Evolutionary conservation across 495 filamentous ascomycete species (phyloP).

Genomic region (Ascodesmis nigricans): DNA sequence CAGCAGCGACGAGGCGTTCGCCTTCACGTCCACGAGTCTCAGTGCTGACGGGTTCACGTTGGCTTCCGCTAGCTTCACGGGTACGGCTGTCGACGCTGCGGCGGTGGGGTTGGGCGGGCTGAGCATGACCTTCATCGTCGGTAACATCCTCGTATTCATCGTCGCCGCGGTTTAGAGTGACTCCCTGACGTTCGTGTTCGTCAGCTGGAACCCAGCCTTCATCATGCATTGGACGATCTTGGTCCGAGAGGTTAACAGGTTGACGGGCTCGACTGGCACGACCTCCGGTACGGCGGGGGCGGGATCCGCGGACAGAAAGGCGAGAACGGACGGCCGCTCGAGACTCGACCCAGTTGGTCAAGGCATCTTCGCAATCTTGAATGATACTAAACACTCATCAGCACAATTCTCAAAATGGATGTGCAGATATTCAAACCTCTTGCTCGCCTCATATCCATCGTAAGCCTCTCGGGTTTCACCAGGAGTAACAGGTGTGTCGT

Average conservation of each 20-base stretch:
- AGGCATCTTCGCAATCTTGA: slow-evolving; percentile 91
- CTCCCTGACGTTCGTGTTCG: slow-evolving; percentile 35
- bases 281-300: slow-evolving; percentile 52
- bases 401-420: not conserved
- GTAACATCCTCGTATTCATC: slow-evolving; percentile 33
- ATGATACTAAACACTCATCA: slow-evolving; percentile 42
- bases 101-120: not conserved
- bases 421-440: slow-evolving; percentile 32
- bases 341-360: slow-evolving; percentile 86
- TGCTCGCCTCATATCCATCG: slow-evolving; percentile 95
- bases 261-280: slow-evolving; percentile 37
- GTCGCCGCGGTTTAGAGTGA: slow-evolving; percentile 25
- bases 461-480: slow-evolving; percentile 92
- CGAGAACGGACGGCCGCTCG: slow-evolving; percentile 72
- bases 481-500: slow-evolving; percentile 90
- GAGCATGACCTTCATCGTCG: slow-evolving; percentile 27
- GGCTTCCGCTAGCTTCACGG: not conserved
- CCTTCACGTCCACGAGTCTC: slow-evolving; percentile 7
- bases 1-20: slow-evolving; percentile 3
- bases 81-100: slow-evolving; percentile 2
- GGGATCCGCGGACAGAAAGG: slow-evolving; percentile 66
- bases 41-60: not conserved
- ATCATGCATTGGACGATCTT: slow-evolving; percentile 68
- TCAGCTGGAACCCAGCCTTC: slow-evolving; percentile 71
- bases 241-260: slow-evolving; percentile 55